phyloP scores from a whole-genome alignment of 208 protist genomes.

The Trichomonas gallinae region DNA sequence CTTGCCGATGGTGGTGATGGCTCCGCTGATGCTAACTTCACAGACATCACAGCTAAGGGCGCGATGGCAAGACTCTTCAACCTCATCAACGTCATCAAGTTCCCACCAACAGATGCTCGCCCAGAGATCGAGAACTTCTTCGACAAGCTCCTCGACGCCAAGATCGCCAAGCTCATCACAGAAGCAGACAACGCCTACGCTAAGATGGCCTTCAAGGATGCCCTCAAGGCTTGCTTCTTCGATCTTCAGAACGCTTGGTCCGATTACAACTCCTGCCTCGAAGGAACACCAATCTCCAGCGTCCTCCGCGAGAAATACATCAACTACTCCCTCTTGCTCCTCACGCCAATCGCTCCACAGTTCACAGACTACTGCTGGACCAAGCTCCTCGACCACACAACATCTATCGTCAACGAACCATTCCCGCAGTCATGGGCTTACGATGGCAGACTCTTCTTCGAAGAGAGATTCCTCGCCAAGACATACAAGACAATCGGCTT shows the following conservation, averaged over 20 bases:
- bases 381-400: constrained; percentile 48
- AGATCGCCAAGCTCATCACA: constrained; percentile 68
- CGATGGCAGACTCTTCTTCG: neutral
- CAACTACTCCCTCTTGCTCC: constrained; percentile 67
- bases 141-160: constrained; percentile 74
- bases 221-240: constrained; percentile 76
- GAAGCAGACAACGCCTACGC: constrained; percentile 63
- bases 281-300: neutral
- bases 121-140: constrained; percentile 48
- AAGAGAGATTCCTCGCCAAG: neutral
- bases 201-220: constrained; percentile 80
- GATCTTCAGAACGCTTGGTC: constrained; percentile 69
- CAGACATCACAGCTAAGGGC: constrained; percentile 64
- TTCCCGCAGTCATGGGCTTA: neutral
- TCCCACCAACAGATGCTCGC: neutral
- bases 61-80: constrained; percentile 79
- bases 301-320: constrained; percentile 55
- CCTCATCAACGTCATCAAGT: constrained; percentile 47
- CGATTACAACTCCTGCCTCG: constrained; percentile 31
- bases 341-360: constrained; percentile 88
- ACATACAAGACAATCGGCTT: neutral
- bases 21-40: constrained; percentile 87
- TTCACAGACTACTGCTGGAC: constrained; percentile 81
- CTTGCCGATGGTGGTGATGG: constrained; percentile 95
- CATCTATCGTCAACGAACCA: constrained; percentile 29